Evolutionary conservation across 1,139 yeast species (phyloP).

Genomic region (Saccharomyces hybrid): DNA sequence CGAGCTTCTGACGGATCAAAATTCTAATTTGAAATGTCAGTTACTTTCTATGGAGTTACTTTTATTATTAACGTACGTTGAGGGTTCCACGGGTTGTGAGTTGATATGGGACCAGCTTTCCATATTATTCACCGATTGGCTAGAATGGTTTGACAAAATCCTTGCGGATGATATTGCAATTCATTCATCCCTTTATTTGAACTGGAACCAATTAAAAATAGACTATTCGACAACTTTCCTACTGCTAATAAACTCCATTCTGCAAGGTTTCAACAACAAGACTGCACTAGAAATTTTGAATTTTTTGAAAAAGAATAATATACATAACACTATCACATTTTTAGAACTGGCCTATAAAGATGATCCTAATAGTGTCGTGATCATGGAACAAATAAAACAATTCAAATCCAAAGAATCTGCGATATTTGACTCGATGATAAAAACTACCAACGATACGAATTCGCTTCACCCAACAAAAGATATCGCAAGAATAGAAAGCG

Average conservation of each 20-base stretch:
- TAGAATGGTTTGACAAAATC: constrained; percentile 1
- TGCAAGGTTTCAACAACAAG: constrained; percentile 8
- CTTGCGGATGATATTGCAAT: neutral
- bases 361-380: neutral
- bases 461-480: neutral
- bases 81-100: constrained; percentile 3
- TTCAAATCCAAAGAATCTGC: neutral
- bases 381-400: neutral
- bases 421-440: neutral
- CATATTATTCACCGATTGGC: neutral
- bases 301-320: neutral
- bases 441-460: constrained; percentile 1
- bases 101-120: constrained; percentile 1
- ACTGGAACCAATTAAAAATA: constrained; percentile 10
- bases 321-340: neutral
- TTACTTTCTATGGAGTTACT: constrained; percentile 11
- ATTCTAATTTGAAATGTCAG: constrained; percentile 5
- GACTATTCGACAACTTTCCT: constrained; percentile 13
- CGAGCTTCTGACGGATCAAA: neutral
- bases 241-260: constrained; percentile 12
- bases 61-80: constrained; percentile 11
- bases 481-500: neutral
- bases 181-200: constrained; percentile 5
- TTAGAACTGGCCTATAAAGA: neutral
- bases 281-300: neutral